A percentile compares a stretch with the other conserved stretches of the same genome.
Conservation (phyloP, 345 rosid species). For the Eucalyptus polybractea region DNA sequence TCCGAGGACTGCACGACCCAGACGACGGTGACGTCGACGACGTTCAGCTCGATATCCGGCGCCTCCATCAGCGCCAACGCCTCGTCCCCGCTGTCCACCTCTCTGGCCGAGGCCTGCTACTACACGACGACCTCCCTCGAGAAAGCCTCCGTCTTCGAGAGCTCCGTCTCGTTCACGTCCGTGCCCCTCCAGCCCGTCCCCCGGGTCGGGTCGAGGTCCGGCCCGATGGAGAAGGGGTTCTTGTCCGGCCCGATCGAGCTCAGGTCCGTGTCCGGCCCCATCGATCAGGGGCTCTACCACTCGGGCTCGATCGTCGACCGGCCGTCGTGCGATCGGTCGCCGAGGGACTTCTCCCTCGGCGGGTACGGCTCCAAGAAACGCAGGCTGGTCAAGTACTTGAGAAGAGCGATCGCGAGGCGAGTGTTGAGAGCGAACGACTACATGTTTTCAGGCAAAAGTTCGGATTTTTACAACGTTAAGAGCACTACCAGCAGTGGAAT, state of each 20-base stretch:
- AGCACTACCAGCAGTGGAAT: background rate
- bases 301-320: background rate
- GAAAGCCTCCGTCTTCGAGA: conserved; percentile 66
- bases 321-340: background rate
- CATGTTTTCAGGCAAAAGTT: conserved; percentile 5
- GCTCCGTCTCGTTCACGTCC: conserved; percentile 79
- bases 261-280: conserved; percentile 32
- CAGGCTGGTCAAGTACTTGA: conserved; percentile 18
- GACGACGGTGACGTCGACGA: background rate
- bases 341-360: conserved; percentile 26
- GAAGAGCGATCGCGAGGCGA: conserved; percentile 14
- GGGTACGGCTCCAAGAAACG: conserved; percentile 21
- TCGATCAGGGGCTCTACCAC: conserved; percentile 8
- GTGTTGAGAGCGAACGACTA: conserved; percentile 8
- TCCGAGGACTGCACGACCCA: background rate
- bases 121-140: conserved; percentile 26
- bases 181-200: conserved; percentile 88
- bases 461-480: background rate
- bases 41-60: conserved; percentile 81
- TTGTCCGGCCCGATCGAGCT: conserved; percentile 32
- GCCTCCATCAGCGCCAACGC: conserved; percentile 92
- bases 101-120: conserved; percentile 22
- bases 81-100: conserved; percentile 58
- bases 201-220: conserved; percentile 26
- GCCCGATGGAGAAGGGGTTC: conserved; percentile 35